phyloP scores from a whole-genome alignment of 805 yeast genomes.

The Wilhelminamyces savonicus region DNA sequence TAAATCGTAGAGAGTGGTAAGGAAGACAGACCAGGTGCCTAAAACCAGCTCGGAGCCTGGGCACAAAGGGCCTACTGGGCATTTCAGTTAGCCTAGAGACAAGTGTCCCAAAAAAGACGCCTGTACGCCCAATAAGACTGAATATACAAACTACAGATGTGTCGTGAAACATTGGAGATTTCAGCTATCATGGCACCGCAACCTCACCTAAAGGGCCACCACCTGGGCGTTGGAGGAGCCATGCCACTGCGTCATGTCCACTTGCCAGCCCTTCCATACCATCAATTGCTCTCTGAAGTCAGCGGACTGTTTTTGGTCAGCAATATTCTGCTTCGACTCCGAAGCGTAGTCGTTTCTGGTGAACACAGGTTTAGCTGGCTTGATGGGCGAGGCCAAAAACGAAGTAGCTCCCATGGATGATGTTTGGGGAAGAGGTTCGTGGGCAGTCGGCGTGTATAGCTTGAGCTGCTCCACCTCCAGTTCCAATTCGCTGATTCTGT shows the following conservation, averaged over 20 bases:
- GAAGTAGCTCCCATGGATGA: neutral
- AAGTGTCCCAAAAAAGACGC: no score
- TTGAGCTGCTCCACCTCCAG: slow-evolving; percentile 10
- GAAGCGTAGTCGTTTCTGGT: slow-evolving; percentile 26
- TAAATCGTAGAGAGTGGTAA: no score
- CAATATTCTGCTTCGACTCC: slow-evolving; percentile 14
- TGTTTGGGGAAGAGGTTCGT: slow-evolving; percentile 2
- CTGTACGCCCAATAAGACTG: no score
- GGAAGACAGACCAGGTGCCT: no score
- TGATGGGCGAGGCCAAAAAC: slow-evolving; percentile 5
- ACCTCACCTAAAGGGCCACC: slow-evolving; percentile 17
- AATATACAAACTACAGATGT: no score
- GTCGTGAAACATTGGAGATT: neutral
- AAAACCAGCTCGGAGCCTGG: no score
- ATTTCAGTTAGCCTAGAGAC: no score
- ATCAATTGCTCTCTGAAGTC: slow-evolving; percentile 53
- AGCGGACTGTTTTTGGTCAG: slow-evolving; percentile 24
- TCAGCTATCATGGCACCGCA: neutral
- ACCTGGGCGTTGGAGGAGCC: slow-evolving; percentile 47
- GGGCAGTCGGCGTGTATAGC: neutral
- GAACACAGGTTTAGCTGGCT: slow-evolving; percentile 23
- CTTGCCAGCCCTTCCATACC: slow-evolving; percentile 80
- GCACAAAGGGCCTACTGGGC: no score
- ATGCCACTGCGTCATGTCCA: slow-evolving; percentile 83
- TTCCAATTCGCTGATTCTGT: slow-evolving; percentile 25